Evolutionary conservation across 2,329 filamentous ascomycete species (phyloP), one percentile per base, ranked within the genome.

Genomic region (Sporothrix curviconia): DNA sequence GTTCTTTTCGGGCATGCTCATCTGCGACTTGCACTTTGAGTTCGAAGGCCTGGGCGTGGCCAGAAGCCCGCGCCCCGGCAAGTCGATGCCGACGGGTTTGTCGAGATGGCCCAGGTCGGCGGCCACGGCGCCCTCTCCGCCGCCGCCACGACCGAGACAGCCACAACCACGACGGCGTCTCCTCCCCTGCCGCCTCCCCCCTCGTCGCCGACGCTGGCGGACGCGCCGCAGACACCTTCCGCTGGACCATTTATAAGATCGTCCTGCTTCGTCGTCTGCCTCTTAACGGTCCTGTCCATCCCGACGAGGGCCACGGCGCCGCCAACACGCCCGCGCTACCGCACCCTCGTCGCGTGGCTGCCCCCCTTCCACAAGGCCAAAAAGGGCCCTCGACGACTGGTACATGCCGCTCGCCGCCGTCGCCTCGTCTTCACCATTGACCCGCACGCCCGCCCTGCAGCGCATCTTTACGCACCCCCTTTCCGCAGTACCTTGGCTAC

Each of bases 401-500:
- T 71, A 67, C 67, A 56, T 63, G 15, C 56, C 53, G 25, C 32
- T 52, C 28, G 59, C 43, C n/a, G 67, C 68, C 0, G 61, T 68
- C 7, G 42, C 60, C 59, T 71, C 3, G 62, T 70, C 3, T 43
- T 66, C 4, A 37, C 60, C 7, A 43, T 69, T 28, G 66, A 69
- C n/a, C 22, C 58, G 60, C 4, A 51, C 62, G 3, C 59, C 54
- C 0, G 59, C 63, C 7, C 49, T 71, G 12, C 68, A 69, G 46
- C 22, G 50, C 8, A 55, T 65, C 1, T 70, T 70, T 57, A 70
- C 65, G 3, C 67, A 63, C 7, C 56, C 59, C 1, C 53, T 69
- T n/a, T 5, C 44, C 61, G 22, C 61, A 61, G 56, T 85, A 85
- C 67, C 70, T 85, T 4, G 82, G 82, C 59, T 77, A 77, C 64